Conservation (phyloP, 352 stramenopile genomes). For the Blastocystis sp. region DNA sequence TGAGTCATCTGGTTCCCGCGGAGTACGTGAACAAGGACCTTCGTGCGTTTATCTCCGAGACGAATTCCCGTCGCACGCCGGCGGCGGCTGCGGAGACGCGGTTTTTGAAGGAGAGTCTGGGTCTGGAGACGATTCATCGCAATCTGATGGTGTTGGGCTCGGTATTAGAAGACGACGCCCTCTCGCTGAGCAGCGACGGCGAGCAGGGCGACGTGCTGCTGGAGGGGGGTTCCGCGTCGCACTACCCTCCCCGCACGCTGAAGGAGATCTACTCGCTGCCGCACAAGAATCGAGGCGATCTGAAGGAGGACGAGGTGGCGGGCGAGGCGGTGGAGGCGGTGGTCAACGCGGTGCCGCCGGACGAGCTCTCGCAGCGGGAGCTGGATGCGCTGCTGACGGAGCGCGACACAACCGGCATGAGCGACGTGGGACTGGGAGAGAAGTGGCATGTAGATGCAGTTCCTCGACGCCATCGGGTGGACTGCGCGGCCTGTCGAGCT, state of each 20-base stretch:
- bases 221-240: neutral
- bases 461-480: conserved; percentile 41
- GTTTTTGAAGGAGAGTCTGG: neutral
- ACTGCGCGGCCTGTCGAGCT: neutral
- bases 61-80: neutral
- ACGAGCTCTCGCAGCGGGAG: neutral
- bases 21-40: conserved; percentile 32
- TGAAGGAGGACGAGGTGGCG: conserved; percentile 9
- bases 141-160: conserved; percentile 53
- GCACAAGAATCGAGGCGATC: conserved; percentile 50
- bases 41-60: neutral
- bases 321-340: neutral
- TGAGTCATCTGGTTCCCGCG: conserved; percentile 23
- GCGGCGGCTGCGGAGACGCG: neutral
- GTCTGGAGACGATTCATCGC: neutral
- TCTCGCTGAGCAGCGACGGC: neutral
- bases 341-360: neutral
- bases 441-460: conserved; percentile 13
- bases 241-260: conserved; percentile 44
- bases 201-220: neutral
- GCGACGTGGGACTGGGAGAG: neutral
- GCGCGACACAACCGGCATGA: neutral
- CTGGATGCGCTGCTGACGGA: conserved; percentile 22
- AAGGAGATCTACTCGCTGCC: conserved; percentile 46
- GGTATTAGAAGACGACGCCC: conserved; percentile 5